Conservation (phyloP, 2,329 filamentous ascomycete species). For the Metarhizium guizhouense region DNA sequence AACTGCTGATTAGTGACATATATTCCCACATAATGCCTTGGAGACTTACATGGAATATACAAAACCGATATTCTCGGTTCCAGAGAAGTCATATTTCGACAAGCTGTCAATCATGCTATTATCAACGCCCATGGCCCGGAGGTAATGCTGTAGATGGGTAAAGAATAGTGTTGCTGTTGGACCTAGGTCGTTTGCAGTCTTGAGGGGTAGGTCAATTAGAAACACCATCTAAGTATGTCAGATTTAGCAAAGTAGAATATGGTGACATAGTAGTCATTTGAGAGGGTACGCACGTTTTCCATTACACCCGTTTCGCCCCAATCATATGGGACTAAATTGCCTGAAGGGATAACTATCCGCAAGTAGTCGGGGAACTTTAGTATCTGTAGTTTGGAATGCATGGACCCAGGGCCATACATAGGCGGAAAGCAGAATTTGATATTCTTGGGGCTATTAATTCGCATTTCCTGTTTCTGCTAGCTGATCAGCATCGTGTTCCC, state of each 20-base stretch:
- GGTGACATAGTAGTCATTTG: background rate
- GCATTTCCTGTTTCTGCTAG: conserved; percentile 36
- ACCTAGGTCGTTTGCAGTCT: conserved; percentile 24
- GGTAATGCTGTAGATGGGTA: conserved; percentile 61
- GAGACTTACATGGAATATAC: conserved; percentile 71
- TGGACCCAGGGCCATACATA: conserved; percentile 65
- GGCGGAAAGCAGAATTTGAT: conserved; percentile 73
- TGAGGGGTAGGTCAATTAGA: conserved; percentile 77
- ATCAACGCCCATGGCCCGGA: conserved; percentile 57
- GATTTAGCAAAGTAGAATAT: background rate
- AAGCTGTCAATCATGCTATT: conserved; percentile 59
- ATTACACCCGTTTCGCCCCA: conserved; percentile 81
- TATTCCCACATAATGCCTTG: conserved; percentile 4
- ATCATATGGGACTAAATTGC: conserved; percentile 77
- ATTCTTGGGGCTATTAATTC: conserved; percentile 36
- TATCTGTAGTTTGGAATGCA: conserved; percentile 93
- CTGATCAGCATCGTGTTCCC: conserved; percentile 9
- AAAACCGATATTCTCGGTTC: conserved; percentile 65
- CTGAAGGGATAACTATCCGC: conserved; percentile 76
- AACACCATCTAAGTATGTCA: conserved; percentile 59
- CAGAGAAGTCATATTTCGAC: conserved; percentile 70
- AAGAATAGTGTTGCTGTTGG: conserved; percentile 45
- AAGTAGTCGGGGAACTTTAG: conserved; percentile 69
- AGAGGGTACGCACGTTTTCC: conserved; percentile 62
- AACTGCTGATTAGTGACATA: conserved; percentile 1